Conservation (phyloP, 352 stramenopile genomes). For the Globisporangium echinulatum region DNA sequence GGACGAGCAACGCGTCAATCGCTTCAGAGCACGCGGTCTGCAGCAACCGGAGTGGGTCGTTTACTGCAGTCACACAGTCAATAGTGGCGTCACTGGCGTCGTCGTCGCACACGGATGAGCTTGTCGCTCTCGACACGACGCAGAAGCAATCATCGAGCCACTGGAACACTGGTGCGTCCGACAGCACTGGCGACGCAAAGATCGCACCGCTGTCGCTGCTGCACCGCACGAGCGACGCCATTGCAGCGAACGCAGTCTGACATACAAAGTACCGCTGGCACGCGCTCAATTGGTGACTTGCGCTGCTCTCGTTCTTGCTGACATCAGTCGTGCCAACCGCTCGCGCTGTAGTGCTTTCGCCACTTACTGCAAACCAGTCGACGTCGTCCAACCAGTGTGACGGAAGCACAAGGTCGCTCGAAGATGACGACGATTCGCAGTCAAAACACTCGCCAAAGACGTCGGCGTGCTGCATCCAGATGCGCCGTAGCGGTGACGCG, state of each 20-base stretch:
- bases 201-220: slow-evolving; percentile 6
- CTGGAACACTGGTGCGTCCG: slow-evolving; percentile 19
- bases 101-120: too few species aligned
- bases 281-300: slow-evolving; percentile 9
- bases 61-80: too few species aligned
- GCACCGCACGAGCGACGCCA: slow-evolving; percentile 12
- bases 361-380: slow-evolving; percentile 1
- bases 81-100: not conserved
- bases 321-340: too few species aligned
- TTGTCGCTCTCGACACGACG: slow-evolving; percentile 15
- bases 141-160: slow-evolving; percentile 65
- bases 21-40: slow-evolving; percentile 31
- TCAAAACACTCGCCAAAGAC: slow-evolving; percentile 27
- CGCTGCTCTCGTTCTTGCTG: not conserved
- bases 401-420: slow-evolving; percentile 16
- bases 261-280: slow-evolving; percentile 28
- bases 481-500: slow-evolving; percentile 15
- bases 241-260: slow-evolving; percentile 23
- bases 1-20: slow-evolving; percentile 25
- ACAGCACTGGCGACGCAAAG: slow-evolving; percentile 10
- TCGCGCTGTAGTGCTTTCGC: not conserved
- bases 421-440: slow-evolving; percentile 7
- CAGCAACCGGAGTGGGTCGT: slow-evolving; percentile 23
- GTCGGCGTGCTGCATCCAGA: slow-evolving; percentile 43
- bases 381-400: slow-evolving; percentile 50